Percentiles rank a stretch among this genome's conserved stretches.
phyloP scores from a whole-genome alignment of 148 eudicot species.

The Nyssa sinensis region DNA sequence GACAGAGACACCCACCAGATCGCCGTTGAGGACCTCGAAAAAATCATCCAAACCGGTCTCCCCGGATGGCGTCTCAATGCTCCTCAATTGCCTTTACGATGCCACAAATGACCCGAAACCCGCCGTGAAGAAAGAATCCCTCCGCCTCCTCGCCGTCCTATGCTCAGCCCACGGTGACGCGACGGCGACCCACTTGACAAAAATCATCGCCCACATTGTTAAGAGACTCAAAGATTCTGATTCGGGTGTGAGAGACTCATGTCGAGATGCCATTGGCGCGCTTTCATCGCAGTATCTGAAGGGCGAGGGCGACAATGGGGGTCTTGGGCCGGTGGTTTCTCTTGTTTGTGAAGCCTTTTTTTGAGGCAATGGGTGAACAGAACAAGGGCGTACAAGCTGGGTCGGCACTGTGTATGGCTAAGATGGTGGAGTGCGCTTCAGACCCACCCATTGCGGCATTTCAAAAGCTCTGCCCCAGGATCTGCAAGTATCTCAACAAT shows the following conservation, averaged over 20 bases:
- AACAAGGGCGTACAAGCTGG: conserved; percentile 81
- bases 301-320: conserved; percentile 49
- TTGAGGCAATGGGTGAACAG: conserved; percentile 89
- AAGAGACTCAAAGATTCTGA: conserved; percentile 73
- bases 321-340: conserved; percentile 48
- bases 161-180: conserved; percentile 56
- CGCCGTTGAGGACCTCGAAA: conserved; percentile 83
- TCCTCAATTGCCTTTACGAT: conserved; percentile 75
- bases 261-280: conserved; percentile 74
- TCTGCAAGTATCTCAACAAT: conserved; percentile 79
- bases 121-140: conserved; percentile 68
- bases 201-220: conserved; percentile 71
- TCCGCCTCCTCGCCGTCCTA: conserved; percentile 57
- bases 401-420: conserved; percentile 81
- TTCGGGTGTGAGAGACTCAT: conserved; percentile 72
- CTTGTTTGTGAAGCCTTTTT: conserved; percentile 85
- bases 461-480: conserved; percentile 80
- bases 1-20: conserved; percentile 97
- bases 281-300: conserved; percentile 58
- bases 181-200: conserved; percentile 66
- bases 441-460: conserved; percentile 61
- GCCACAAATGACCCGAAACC: conserved; percentile 81
- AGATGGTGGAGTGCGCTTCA: conserved; percentile 65
- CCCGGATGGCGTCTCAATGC: conserved; percentile 66
- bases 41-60: conserved; percentile 53